Evolutionary conservation across 2,329 filamentous ascomycete genomes (phyloP), one percentile per base, ranked within the genome.

Genomic region (Xylariaceae sp.): DNA sequence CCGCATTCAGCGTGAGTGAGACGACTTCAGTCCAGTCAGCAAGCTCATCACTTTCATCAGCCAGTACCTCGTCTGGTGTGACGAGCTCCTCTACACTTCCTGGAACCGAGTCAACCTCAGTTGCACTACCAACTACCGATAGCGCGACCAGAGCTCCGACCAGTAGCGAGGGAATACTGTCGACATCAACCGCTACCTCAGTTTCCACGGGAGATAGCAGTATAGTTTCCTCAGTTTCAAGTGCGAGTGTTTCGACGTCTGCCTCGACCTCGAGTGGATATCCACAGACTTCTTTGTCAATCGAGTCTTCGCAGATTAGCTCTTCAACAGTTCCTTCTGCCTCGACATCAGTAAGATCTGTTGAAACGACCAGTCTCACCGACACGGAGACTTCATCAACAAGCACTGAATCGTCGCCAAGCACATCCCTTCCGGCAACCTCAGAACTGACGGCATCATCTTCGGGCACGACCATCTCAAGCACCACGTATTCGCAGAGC

Each of bases 11-110:
- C 23, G 5, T 30, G 23, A 30, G 23, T 5, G 23, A 30, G 23
- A 30, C 23, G 23, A 30, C 23, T 30, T 30, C 23, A 30, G 4
- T 30, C 23, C 23, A 30, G 23, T 30, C 23, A 30, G 23, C 23
- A 30, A 30, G 23, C 23, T 30, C 58, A n/a, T 61, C 58, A 7
- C 65, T 59, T 23, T 60, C 65, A 9, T n/a, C 62, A 39, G 37
- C 62, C 2, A 67, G 67, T 23, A 17, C 35, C 10, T 51, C 55
- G 8, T 52, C 13, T 6, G 50, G 34, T 35, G 45, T 18, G 5
- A 30, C 15, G n/a, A 35, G 51, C 23, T 59, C 57, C 3, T 23
- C 23, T 11, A 55, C 57, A 39, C 2, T 15, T 58, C 35, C 53
- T 44, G 9, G 4, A 42, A 56, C 53, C 5, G 59, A 9, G 15